Evolutionary conservation across 805 yeast genomes (phyloP).

Genomic region (Allodekkera sacchari): DNA sequence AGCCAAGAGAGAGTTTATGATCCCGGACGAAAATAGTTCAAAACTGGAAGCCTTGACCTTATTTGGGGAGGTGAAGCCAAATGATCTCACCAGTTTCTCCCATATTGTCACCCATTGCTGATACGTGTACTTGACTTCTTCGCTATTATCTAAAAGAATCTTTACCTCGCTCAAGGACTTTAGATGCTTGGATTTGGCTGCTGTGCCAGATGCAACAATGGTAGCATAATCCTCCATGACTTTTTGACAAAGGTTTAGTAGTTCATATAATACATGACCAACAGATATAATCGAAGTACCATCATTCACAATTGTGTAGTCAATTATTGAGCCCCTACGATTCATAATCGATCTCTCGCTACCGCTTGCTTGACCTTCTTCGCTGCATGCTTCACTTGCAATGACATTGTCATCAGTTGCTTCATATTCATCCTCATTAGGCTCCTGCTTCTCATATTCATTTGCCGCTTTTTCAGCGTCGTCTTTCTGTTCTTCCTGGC

Average conservation of each 20-base stretch:
- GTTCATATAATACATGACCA: slow-evolving; percentile 7
- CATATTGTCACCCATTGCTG: slow-evolving; percentile 29
- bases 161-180: slow-evolving; percentile 21
- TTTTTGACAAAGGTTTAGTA: slow-evolving; percentile 11
- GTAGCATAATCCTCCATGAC: slow-evolving; percentile 15
- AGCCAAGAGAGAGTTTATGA: slow-evolving; percentile 35
- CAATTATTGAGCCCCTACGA: too few species aligned
- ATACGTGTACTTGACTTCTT: slow-evolving; percentile 12
- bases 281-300: slow-evolving; percentile 12
- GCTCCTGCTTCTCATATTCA: slow-evolving; percentile 1
- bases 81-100: slow-evolving; percentile 25
- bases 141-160: slow-evolving; percentile 15
- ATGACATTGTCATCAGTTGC: slow-evolving; percentile 9
- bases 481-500: slow-evolving; percentile 20
- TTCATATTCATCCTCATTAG: slow-evolving; percentile 1
- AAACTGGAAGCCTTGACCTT: slow-evolving; percentile 49
- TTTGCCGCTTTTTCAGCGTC: slow-evolving; percentile 4
- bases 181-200: slow-evolving; percentile 22
- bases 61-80: slow-evolving; percentile 2
- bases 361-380: too few species aligned
- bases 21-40: slow-evolving; percentile 65
- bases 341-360: too few species aligned
- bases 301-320: slow-evolving; percentile 14
- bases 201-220: slow-evolving; percentile 12
- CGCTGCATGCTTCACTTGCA: slow-evolving; percentile 8